phyloP scores from a whole-genome alignment of 352 stramenopile species.

The Globisporangium heterothallicum region DNA sequence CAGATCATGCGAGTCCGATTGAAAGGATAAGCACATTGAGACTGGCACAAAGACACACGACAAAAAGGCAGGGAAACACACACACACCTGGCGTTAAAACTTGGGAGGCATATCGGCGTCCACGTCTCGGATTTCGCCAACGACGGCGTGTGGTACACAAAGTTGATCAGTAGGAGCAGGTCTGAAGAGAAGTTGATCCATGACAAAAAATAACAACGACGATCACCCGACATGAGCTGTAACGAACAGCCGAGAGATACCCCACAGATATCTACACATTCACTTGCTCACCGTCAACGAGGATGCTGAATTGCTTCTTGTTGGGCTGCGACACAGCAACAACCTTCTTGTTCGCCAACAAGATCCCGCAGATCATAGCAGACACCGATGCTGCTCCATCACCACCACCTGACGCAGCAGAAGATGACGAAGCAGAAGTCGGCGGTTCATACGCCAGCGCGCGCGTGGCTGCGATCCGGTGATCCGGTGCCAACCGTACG shows the following conservation, averaged over 20 bases:
- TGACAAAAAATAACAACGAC: too few relatives aligned
- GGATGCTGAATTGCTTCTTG: slow-evolving; percentile 59
- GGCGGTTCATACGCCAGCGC: slow-evolving; percentile 36
- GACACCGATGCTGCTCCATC: slow-evolving; percentile 5
- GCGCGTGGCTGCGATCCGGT: slow-evolving; percentile 36
- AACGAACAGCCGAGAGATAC: not conserved
- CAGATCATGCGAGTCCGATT: not conserved
- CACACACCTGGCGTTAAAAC: slow-evolving; percentile 56
- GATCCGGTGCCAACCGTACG: slow-evolving; percentile 33
- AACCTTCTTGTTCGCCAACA: slow-evolving; percentile 42
- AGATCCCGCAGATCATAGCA: slow-evolving; percentile 57
- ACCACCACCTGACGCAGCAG: not conserved
- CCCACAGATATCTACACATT: not conserved
- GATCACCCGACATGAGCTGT: too few relatives aligned
- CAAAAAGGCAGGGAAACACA: not conserved
- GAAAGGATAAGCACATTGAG: not conserved
- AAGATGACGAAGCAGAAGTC: not conserved
- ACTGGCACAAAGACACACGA: too few relatives aligned
- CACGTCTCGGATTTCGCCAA: slow-evolving; percentile 61
- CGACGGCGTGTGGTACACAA: slow-evolving; percentile 66
- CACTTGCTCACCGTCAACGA: slow-evolving; percentile 39
- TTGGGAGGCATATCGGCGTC: slow-evolving; percentile 60
- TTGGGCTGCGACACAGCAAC: slow-evolving; percentile 52
- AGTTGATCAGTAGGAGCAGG: slow-evolving; percentile 58
- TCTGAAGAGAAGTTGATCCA: slow-evolving; percentile 29